These are phyloP conservation scores for Trebouxia sp. DNA, from an alignment of 139 green algal genomes.

Conservation along the genomic window DNA sequence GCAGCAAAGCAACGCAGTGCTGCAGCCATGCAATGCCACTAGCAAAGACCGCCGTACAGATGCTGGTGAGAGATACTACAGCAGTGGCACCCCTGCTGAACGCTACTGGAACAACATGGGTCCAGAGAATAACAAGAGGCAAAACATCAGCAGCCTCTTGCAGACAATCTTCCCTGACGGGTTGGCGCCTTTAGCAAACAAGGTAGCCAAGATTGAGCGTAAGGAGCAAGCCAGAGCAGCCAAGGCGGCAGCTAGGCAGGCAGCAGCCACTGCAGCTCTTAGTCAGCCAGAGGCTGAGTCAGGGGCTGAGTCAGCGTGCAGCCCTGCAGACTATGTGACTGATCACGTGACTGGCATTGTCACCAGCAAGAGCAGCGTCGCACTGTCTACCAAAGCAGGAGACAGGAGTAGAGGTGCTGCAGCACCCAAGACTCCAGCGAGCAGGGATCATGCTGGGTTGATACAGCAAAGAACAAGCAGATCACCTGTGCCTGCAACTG, in stretches of 20 bases:
- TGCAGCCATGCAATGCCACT: constrained; percentile 8
- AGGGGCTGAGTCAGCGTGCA: background rate
- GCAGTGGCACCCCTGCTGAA: constrained; percentile 20
- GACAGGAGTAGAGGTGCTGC: background rate
- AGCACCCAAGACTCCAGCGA: no score
- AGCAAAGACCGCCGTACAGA: background rate
- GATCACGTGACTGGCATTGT: background rate
- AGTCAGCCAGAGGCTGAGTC: background rate
- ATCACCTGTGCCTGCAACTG: no score
- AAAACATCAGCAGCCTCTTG: constrained; percentile 20
- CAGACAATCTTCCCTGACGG: constrained; percentile 28
- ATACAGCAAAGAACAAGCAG: no score
- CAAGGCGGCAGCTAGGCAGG: background rate
- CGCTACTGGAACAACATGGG: constrained; percentile 16
- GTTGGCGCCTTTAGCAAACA: background rate
- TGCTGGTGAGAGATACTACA: background rate
- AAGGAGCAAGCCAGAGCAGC: background rate
- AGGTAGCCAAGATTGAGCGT: constrained; percentile 6
- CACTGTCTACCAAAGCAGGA: background rate
- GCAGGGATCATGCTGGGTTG: no score
- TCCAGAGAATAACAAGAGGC: constrained; percentile 20
- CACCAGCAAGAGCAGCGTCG: background rate
- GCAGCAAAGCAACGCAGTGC: background rate
- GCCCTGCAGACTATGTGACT: background rate
- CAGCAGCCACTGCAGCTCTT: background rate